Percentiles rank a stretch among this genome's conserved stretches.
Conservation (phyloP, 2,329 filamentous ascomycete genomes). For the Sporothrix humicola region DNA sequence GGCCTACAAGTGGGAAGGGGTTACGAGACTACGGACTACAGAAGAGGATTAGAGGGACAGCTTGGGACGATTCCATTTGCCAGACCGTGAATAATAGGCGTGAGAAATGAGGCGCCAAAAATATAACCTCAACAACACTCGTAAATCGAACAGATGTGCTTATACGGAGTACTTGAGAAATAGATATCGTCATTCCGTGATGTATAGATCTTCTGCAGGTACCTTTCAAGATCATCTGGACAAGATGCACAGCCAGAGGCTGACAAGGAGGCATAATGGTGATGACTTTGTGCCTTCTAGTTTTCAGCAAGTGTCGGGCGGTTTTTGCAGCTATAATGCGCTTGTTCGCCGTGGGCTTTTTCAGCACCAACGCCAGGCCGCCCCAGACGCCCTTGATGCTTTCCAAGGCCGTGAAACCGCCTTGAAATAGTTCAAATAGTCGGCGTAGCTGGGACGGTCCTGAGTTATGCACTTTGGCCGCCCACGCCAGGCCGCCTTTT, state of each 20-base stretch:
- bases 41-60: neutral
- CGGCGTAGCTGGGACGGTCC: too few species aligned
- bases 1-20: neutral
- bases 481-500: neutral
- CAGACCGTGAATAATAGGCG: neutral
- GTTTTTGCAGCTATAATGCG: neutral
- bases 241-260: too few species aligned
- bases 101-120: neutral
- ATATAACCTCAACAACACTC: neutral
- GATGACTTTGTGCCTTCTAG: too few species aligned
- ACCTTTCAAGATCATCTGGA: too few species aligned
- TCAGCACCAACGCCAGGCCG: neutral
- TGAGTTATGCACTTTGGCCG: neutral
- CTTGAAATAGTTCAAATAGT: too few species aligned
- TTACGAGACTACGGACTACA: too few species aligned
- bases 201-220: too few species aligned
- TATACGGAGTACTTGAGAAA: too few species aligned
- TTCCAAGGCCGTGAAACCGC: neutral
- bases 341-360: neutral
- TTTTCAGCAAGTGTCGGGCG: neutral
- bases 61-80: constrained; percentile 8
- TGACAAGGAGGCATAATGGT: too few species aligned
- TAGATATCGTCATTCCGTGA: too few species aligned
- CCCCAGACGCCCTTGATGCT: neutral
- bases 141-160: too few species aligned